A percentile compares a stretch with the other conserved stretches of the same genome.
Evolutionary conservation across 1,139 yeast species (phyloP).

Genomic region (Candida sp.): DNA sequence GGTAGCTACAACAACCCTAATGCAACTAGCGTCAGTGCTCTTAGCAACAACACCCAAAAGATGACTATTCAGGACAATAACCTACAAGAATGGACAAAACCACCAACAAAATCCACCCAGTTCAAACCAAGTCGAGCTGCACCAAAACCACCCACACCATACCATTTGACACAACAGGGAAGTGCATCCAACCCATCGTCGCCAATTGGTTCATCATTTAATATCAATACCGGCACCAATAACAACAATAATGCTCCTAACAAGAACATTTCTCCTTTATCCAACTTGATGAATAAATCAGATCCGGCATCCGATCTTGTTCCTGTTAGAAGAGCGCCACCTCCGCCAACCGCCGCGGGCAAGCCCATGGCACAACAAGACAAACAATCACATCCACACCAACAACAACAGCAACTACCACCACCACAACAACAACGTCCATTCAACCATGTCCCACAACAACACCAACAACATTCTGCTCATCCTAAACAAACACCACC

Average conservation of each 20-base stretch:
- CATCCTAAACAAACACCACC: slow-evolving; percentile 40
- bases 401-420: slow-evolving; percentile 10
- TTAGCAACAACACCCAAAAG: not conserved
- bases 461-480: slow-evolving; percentile 30
- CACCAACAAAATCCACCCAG: slow-evolving; percentile 27
- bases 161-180: slow-evolving; percentile 30
- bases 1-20: slow-evolving; percentile 3
- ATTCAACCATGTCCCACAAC: slow-evolving; percentile 17
- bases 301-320: slow-evolving; percentile 30
- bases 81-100: slow-evolving; percentile 48
- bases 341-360: slow-evolving; percentile 42
- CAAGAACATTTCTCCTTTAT: slow-evolving; percentile 33
- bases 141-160: slow-evolving; percentile 50
- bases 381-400: slow-evolving; percentile 9
- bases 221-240: not conserved
- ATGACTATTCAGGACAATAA: slow-evolving; percentile 11
- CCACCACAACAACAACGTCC: slow-evolving; percentile 9
- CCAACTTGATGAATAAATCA: slow-evolving; percentile 33
- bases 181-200: slow-evolving; percentile 2
- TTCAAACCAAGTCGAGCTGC: slow-evolving; percentile 47
- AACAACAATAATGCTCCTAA: slow-evolving; percentile 1
- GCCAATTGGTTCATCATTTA: not conserved
- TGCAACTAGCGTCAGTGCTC: slow-evolving; percentile 10
- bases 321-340: slow-evolving; percentile 60
- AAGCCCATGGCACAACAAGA: not conserved